Evolutionary conservation across 306 rosid genomes (phyloP), one percentile per base, ranked within the genome.

Genomic region (Prunus mongolica): DNA sequence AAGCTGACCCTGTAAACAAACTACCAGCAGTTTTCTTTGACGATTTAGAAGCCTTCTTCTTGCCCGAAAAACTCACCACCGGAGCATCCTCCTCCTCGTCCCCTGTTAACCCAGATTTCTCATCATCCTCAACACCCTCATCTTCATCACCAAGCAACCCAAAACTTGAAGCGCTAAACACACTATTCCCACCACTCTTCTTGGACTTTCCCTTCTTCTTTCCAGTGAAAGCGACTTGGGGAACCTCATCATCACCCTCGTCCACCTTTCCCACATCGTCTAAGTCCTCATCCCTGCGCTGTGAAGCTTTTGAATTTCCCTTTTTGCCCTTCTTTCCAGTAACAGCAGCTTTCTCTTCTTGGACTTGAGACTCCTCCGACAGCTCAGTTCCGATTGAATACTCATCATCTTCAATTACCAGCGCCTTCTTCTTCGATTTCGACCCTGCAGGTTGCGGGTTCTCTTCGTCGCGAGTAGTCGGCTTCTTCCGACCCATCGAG

Each of bases 401-500:
- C 80, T 95, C 99, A 12, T 92, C 97, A 8, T 95, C 99, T 1
- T 92, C 97, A 14, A 95, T 86, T 41, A 84, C 50, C 28, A 79
- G 41, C 13, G 79, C 76, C 88, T 95, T 95, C 83, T 95, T 95
- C 86, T 91, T 92, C 2, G 88, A 90, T 79, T 95, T 92, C 10
- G 88, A 92, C 24, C 85, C 91, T 1, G 81, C 81, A 5, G 85
- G 61, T 1, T 18, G 80, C 73, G 72, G 80, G 67, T 80, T 81
- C 47, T 89, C 97, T 2, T 92, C 97, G 24, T 95, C 96, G 22
- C 87, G 88, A 11, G 71, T 81, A 12, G 85, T 73, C 22, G 93
- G 88, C 80, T 95, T 95, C 92, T 95, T 95, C 69, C 83, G 86
- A 13, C 97, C 99, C 99, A 95, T 73, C 12, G 52, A 83, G 49